Evolutionary conservation across 495 filamentous ascomycete species (phyloP).

Genomic region (Lepraria neglecta): DNA sequence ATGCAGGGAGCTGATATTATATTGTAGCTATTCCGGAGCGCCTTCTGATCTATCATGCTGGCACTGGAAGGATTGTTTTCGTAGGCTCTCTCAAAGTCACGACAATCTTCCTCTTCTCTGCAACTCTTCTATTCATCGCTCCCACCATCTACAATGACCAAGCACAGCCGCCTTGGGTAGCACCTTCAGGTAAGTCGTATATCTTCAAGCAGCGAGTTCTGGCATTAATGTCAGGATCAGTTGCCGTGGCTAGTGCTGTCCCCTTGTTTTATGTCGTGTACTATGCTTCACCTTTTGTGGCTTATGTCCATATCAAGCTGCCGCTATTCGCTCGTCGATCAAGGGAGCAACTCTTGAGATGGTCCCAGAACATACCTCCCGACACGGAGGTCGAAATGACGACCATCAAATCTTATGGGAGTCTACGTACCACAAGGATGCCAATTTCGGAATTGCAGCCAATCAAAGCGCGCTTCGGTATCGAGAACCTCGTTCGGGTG

Average conservation of each 20-base stretch:
- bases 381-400: slow-evolving; percentile 60
- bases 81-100: slow-evolving; percentile 62
- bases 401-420: slow-evolving; percentile 61
- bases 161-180: slow-evolving; percentile 42
- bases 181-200: slow-evolving; percentile 40
- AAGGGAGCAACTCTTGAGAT: slow-evolving; percentile 58
- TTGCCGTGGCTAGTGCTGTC: slow-evolving; percentile 51
- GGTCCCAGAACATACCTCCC: slow-evolving; percentile 54
- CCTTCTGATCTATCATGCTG: slow-evolving; percentile 67
- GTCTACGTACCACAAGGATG: slow-evolving; percentile 44
- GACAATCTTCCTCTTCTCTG: slow-evolving; percentile 62
- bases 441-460: slow-evolving; percentile 45
- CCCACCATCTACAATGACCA: slow-evolving; percentile 51
- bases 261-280: slow-evolving; percentile 63
- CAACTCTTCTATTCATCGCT: slow-evolving; percentile 53
- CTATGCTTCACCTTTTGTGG: slow-evolving; percentile 61
- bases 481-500: slow-evolving; percentile 45
- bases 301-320: slow-evolving; percentile 62
- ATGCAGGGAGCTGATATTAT: background rate
- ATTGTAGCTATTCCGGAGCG: slow-evolving; percentile 46
- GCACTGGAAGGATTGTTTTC: slow-evolving; percentile 58
- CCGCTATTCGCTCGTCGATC: slow-evolving; percentile 65
- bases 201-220: background rate
- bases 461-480: slow-evolving; percentile 38
- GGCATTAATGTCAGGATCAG: slow-evolving; percentile 33